These are phyloP conservation scores for Lagenaria siceraria DNA, from an alignment of 306 rosid genomes.

Conservation along the genomic window DNA sequence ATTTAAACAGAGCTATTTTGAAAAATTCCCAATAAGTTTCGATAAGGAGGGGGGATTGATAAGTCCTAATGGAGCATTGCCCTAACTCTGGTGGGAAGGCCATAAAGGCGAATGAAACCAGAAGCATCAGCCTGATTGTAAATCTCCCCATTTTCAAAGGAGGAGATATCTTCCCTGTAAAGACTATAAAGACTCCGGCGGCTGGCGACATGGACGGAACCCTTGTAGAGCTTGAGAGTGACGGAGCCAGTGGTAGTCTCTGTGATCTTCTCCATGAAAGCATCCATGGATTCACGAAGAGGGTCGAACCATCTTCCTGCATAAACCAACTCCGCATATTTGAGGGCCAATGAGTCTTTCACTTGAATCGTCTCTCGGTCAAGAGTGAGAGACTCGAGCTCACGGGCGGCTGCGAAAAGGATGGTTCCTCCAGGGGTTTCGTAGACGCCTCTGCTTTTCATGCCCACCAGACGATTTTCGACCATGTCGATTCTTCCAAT, in stretches of 20 bases:
- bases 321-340: constrained; percentile 84
- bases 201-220: constrained; percentile 50
- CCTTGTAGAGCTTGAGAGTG: constrained; percentile 59
- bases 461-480: constrained; percentile 86
- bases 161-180: constrained; percentile 85
- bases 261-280: constrained; percentile 83
- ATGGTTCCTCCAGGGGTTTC: constrained; percentile 98
- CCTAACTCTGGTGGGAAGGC: constrained; percentile 76
- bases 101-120: constrained; percentile 83
- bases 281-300: constrained; percentile 74
- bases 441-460: constrained; percentile 95
- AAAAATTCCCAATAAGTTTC: no score
- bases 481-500: constrained; percentile 93
- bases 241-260: constrained; percentile 72
- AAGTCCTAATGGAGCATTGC: constrained; percentile 70
- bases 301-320: constrained; percentile 98
- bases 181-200: constrained; percentile 58
- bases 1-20: no score
- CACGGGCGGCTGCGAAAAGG: constrained; percentile 60
- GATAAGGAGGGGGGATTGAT: background rate
- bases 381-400: constrained; percentile 66
- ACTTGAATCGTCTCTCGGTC: constrained; percentile 67
- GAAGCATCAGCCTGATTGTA: constrained; percentile 96
- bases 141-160: constrained; percentile 68
- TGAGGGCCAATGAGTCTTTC: constrained; percentile 66